These are phyloP conservation scores for Backusella sp. DNA, from an alignment of 192 early-diverging fungal species.

Conservation along the genomic window DNA sequence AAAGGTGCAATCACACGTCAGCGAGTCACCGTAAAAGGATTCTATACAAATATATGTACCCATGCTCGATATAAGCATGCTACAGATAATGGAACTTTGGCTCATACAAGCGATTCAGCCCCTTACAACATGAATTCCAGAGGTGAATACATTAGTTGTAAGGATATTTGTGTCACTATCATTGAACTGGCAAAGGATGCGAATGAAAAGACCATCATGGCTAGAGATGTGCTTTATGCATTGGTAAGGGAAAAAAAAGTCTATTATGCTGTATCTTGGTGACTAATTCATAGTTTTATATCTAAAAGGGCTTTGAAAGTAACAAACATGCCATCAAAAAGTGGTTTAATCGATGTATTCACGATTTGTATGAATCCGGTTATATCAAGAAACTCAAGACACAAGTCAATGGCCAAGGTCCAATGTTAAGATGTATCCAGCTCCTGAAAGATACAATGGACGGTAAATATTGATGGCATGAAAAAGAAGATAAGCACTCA, in stretches of 20 bases:
- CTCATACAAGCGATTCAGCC: neutral
- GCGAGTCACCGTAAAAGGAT: neutral
- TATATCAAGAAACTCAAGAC: neutral
- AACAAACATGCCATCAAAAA: neutral
- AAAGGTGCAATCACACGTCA: slow-evolving; percentile 17
- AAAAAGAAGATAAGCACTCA: neutral
- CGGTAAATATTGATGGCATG: neutral
- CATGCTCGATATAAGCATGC: slow-evolving; percentile 13
- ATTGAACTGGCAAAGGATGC: slow-evolving; percentile 11
- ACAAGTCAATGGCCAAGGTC: neutral
- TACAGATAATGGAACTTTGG: neutral
- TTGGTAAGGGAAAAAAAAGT: neutral
- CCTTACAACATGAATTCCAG: slow-evolving; percentile 18
- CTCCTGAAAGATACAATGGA: neutral
- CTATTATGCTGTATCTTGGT: neutral
- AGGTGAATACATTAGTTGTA: slow-evolving; percentile 2
- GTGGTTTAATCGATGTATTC: neutral
- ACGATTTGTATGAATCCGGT: neutral
- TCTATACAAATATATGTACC: slow-evolving; percentile 18
- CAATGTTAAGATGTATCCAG: neutral
- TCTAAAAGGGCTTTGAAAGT: neutral
- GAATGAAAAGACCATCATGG: slow-evolving; percentile 10
- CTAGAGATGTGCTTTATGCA: slow-evolving; percentile 11
- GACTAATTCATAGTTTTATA: neutral
- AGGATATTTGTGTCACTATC: neutral